Conservation (phyloP, 176 grass and related monocot genomes). For the Phoenix roebelenii region DNA sequence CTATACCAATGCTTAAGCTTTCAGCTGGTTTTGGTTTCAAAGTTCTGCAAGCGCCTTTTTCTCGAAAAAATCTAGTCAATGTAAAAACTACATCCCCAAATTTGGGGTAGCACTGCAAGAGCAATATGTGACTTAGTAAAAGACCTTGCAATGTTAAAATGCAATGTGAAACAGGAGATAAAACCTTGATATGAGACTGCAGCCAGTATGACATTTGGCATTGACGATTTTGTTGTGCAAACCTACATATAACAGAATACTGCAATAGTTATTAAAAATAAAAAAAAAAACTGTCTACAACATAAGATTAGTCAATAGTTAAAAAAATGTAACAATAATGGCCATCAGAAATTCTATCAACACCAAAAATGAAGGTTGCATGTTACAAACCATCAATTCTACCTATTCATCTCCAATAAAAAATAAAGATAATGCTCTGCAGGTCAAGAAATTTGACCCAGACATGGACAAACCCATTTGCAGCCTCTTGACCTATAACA, state of each 20-base stretch:
- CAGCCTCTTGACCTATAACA: no score
- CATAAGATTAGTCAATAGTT: no score
- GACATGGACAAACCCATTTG: no score
- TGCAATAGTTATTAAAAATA: no score
- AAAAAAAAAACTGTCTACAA: no score
- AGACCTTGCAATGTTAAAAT: background rate
- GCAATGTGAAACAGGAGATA: background rate
- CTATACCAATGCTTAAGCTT: constrained; percentile 28
- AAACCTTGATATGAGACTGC: constrained; percentile 69
- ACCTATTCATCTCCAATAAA: no score
- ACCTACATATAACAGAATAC: constrained; percentile 29
- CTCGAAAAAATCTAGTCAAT: constrained; percentile 78
- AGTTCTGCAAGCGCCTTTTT: constrained; percentile 42
- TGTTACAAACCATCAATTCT: no score
- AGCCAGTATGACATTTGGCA: constrained; percentile 94
- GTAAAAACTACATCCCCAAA: constrained; percentile 84
- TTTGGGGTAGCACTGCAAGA: constrained; percentile 66
- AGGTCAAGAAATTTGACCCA: no score
- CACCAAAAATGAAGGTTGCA: no score
- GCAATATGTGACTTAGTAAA: background rate
- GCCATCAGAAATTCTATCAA: no score
- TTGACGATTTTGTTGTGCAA: constrained; percentile 62
- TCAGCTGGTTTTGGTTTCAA: constrained; percentile 41
- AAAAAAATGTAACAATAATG: no score
- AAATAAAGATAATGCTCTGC: no score